A percentile compares a stretch with the other conserved stretches of the same genome.
Evolutionary conservation across 306 rosid genomes (phyloP).

Genomic region (apple (Malus domestica)): DNA sequence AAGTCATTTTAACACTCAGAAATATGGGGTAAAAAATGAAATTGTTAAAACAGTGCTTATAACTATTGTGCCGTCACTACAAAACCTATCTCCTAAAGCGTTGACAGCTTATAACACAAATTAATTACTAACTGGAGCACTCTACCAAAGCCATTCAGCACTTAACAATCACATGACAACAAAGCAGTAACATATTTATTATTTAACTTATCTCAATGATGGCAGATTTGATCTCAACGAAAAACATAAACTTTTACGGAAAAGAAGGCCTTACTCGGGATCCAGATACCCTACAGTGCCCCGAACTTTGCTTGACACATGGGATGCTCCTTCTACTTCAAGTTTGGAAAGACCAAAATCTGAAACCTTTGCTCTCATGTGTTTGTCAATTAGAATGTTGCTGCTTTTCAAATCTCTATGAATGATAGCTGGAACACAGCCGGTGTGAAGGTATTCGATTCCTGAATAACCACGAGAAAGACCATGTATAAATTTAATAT

Average conservation of each 20-base stretch:
- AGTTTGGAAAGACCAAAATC: conserved; percentile 98
- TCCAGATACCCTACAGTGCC: conserved; percentile 96
- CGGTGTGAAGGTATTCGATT: conserved; percentile 95
- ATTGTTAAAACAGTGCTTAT: neutral
- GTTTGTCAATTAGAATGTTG: conserved; percentile 85
- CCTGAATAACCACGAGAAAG: conserved; percentile 48
- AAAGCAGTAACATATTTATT: neutral
- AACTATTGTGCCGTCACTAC: neutral
- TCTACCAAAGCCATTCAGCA: neutral
- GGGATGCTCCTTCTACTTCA: conserved; percentile 89
- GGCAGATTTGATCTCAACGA: conserved; percentile 2
- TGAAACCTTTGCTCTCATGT: conserved; percentile 90
- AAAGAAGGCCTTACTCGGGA: conserved; percentile 72
- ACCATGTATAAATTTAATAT: conserved; percentile 1
- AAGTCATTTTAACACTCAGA: neutral
- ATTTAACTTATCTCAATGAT: conserved; percentile 7
- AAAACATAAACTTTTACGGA: conserved; percentile 5
- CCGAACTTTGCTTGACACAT: conserved; percentile 91
- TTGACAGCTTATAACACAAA: neutral
- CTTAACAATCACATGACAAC: neutral
- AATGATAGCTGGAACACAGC: conserved; percentile 85
- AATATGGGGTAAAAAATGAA: neutral
- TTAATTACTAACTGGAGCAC: neutral
- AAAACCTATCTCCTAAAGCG: neutral
- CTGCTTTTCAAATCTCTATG: conserved; percentile 96